Evolutionary conservation across 192 early-diverging fungal species (phyloP).

Genomic region (Mycoemilia scoparia): DNA sequence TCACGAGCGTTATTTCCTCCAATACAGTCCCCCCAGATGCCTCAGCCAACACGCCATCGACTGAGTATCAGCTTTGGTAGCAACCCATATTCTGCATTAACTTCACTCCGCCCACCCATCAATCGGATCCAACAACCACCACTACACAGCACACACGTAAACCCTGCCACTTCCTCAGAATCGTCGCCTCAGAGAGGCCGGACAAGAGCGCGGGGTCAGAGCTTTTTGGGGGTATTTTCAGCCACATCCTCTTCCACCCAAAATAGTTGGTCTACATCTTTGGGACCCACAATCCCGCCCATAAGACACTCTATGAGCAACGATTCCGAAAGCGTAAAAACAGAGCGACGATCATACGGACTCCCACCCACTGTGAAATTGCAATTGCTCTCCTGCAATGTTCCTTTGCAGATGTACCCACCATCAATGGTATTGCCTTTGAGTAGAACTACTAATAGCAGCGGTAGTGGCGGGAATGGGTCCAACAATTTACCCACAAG

Average conservation of each 20-base stretch:
- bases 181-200: not conserved
- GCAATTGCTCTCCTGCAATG: conserved; percentile 23
- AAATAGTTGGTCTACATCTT: not conserved
- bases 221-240: not conserved
- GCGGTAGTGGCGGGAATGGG: too few relatives aligned
- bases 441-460: not conserved
- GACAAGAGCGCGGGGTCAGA: not conserved
- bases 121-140: too few relatives aligned
- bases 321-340: not conserved
- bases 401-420: conserved; percentile 24
- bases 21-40: not conserved
- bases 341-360: conserved; percentile 18
- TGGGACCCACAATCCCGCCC: too few relatives aligned
- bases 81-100: too few relatives aligned
- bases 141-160: too few relatives aligned
- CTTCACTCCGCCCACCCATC: too few relatives aligned
- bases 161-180: not conserved
- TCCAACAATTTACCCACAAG: too few relatives aligned
- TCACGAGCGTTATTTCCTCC: conserved; percentile 20
- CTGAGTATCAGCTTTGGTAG: not conserved
- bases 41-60: not conserved
- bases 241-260: not conserved
- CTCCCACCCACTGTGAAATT: conserved; percentile 3
- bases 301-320: too few relatives aligned
- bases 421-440: conserved; percentile 2